Evolutionary conservation across 2,329 filamentous ascomycete species (phyloP).

Genomic region (Colletotrichum liaoningense): DNA sequence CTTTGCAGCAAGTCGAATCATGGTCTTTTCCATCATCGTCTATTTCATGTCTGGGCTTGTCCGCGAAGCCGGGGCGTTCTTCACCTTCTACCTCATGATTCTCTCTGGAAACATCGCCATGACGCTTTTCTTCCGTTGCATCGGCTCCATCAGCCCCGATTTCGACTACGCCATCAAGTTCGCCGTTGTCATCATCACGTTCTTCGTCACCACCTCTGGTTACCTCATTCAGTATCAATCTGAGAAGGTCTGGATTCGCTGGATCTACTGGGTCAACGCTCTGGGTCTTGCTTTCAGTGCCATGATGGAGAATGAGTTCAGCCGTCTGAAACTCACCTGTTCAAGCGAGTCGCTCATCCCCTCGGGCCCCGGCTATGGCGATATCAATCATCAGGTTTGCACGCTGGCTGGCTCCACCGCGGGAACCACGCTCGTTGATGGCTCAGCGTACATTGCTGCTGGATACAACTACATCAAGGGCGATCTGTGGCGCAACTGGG

Average conservation of each 20-base stretch:
- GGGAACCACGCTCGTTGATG: slow-evolving; percentile 73
- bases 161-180: slow-evolving; percentile 90
- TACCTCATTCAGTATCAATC: slow-evolving; percentile 85
- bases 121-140: slow-evolving; percentile 81
- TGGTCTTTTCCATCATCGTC: slow-evolving; percentile 79
- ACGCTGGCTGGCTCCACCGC: slow-evolving; percentile 78
- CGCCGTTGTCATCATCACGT: slow-evolving; percentile 80
- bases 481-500: slow-evolving; percentile 86
- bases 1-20: slow-evolving; percentile 77
- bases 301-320: slow-evolving; percentile 91
- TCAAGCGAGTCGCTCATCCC: slow-evolving; percentile 76
- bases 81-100: slow-evolving; percentile 80
- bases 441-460: slow-evolving; percentile 74
- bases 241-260: slow-evolving; percentile 81
- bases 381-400: slow-evolving; percentile 83
- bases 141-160: slow-evolving; percentile 80
- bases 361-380: slow-evolving; percentile 74
- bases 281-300: slow-evolving; percentile 80
- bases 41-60: slow-evolving; percentile 82
- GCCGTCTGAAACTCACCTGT: slow-evolving; percentile 75
- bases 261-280: slow-evolving; percentile 84
- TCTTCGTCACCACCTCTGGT: slow-evolving; percentile 85
- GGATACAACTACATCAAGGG: slow-evolving; percentile 74
- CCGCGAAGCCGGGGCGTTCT: slow-evolving; percentile 80
- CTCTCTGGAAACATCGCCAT: slow-evolving; percentile 77